Conservation (phyloP, 2,329 filamentous ascomycete species). For the Penicillium olsonii region DNA sequence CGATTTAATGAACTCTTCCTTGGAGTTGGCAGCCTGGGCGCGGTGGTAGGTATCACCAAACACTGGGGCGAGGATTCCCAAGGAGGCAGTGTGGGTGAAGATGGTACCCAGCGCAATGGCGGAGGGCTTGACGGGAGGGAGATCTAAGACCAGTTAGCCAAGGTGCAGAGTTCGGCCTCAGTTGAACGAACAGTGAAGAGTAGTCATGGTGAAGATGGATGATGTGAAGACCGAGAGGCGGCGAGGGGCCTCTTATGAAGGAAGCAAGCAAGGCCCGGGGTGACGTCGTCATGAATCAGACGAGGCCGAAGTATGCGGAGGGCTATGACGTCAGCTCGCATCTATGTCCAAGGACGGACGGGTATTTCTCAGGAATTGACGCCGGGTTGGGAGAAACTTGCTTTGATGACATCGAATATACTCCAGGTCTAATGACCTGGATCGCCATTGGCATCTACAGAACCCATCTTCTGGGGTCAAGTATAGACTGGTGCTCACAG, state of each 20-base stretch:
- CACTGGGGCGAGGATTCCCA: conserved; percentile 82
- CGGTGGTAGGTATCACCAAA: conserved; percentile 95
- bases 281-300: conserved; percentile 14
- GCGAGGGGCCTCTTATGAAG: conserved; percentile 1
- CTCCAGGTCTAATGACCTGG: too few relatives aligned
- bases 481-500: too few relatives aligned
- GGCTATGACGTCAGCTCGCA: conserved; percentile 10
- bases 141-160: conserved; percentile 49
- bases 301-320: conserved; percentile 6
- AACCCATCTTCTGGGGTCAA: too few relatives aligned
- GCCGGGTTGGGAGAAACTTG: background rate
- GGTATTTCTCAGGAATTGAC: too few relatives aligned
- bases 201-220: conserved; percentile 7
- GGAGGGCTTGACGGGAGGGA: conserved; percentile 90
- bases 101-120: conserved; percentile 93
- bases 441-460: too few relatives aligned
- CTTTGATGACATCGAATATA: too few relatives aligned
- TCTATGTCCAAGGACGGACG: conserved; percentile 4
- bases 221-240: background rate
- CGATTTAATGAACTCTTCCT: conserved; percentile 93
- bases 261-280: conserved; percentile 1
- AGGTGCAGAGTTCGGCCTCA: background rate
- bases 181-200: conserved; percentile 6
- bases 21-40: conserved; percentile 86
- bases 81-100: conserved; percentile 91